Base-by-base conservation (phyloP, 768 basidiomycete species). In the Suillus placidus region DNA sequence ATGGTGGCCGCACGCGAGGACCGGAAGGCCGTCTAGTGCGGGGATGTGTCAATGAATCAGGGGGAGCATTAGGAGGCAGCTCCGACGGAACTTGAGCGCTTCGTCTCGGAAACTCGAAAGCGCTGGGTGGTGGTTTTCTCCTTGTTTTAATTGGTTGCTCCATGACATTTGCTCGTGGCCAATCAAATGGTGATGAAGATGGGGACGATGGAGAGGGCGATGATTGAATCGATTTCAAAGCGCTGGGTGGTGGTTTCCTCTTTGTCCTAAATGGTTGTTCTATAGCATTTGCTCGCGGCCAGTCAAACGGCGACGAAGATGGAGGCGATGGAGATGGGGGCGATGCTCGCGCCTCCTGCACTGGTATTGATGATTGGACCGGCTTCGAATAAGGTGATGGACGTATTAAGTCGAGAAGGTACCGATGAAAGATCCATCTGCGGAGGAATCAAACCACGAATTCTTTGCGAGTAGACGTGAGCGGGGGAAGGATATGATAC, bases 121-220 rank as follows among this genome's bases (percentile, higher is more conserved):
- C 60, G 13, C 66, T 71, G 6, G 72, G 61, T 20, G 66, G 69
- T 6, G 66, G 14, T 55, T 51, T 68, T 57, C 63, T 62, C 49
- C 52, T 73, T 26, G 14, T 37, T 32, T 65, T 71, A 63, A 66
- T 64, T 58, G 79, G 73, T 32, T 66, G 66, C 54, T 71, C 67
- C 74, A 77, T 71, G 47, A 72, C 51, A 67, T 87, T 81, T 13
- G 71, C 69, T 26, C 83, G 82, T 43, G 86, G 88, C 87, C 88
- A 88, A 40, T 84, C 84, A 1, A 88, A 73, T 4, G 83, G 84
- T 34, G 82, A 77, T 37, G 84, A 81, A 18, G 79, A 77, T 18
- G 79, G 74, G 20, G 54, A 34, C 6, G 54, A 35, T 55, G 54
- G 12, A 55, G 54, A 34, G 8, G 62, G 63, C 26, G 61, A 69